Conservation (phyloP, 2,329 filamentous ascomycete species). For the Cylindrodendrum hubeiense region DNA sequence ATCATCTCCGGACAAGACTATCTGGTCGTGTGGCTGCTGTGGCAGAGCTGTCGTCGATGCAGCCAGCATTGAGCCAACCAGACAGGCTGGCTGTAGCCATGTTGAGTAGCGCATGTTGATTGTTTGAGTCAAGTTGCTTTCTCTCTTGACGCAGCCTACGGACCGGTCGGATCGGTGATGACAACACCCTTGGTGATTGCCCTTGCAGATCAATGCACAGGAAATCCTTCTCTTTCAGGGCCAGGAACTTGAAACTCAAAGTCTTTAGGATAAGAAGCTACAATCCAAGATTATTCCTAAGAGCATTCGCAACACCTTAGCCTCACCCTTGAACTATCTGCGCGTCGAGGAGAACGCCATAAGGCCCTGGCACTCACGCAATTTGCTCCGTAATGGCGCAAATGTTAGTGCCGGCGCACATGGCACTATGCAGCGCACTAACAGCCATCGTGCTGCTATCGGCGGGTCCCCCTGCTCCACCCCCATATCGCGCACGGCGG, state of each 20-base stretch:
- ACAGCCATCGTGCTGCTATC: constrained; percentile 3
- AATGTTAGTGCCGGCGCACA: constrained; percentile 25
- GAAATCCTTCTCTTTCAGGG: neutral
- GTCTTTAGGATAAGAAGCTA: neutral
- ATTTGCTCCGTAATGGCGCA: constrained; percentile 35
- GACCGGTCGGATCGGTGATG: neutral
- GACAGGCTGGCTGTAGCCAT: constrained; percentile 14
- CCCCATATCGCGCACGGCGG: constrained; percentile 2
- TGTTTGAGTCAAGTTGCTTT: neutral
- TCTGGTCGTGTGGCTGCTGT: neutral
- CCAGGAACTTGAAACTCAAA: neutral
- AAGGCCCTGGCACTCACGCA: constrained; percentile 28
- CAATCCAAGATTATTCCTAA: neutral
- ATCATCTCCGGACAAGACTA: neutral
- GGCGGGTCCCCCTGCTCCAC: neutral
- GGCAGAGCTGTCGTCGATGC: neutral
- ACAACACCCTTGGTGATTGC: neutral
- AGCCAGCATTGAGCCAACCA: constrained; percentile 10
- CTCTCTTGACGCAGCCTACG: neutral
- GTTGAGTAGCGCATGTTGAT: constrained; percentile 24
- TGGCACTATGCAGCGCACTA: constrained; percentile 19
- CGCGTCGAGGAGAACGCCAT: constrained; percentile 13
- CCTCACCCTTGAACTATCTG: neutral
- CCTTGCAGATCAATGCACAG: neutral
- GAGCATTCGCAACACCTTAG: neutral